Evolutionary conservation across 2,329 filamentous ascomycete genomes (phyloP).

Genomic region (Passalora sequoiae): DNA sequence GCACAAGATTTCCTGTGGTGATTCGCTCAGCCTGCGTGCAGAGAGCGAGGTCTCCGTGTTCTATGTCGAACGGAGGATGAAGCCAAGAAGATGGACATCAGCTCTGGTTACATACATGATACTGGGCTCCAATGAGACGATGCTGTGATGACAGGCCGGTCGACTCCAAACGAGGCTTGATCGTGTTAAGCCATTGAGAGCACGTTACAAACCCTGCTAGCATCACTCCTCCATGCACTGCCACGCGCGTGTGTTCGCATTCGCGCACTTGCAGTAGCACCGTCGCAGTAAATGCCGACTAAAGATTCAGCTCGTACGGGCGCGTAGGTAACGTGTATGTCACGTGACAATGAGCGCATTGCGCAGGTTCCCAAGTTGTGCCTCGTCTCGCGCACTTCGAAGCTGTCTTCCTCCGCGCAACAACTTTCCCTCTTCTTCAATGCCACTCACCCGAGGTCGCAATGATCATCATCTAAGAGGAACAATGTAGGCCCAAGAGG

Average conservation of each 20-base stretch:
- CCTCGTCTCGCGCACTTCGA: not conserved
- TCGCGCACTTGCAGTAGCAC: not conserved
- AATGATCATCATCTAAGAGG: constrained; percentile 1
- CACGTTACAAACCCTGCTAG: not conserved
- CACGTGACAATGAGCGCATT: not conserved
- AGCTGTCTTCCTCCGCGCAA: not conserved
- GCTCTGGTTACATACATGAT: no score
- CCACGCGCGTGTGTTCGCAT: not conserved
- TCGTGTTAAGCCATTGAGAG: not conserved
- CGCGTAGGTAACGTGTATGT: not conserved
- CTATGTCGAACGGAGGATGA: no score
- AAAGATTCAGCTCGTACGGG: not conserved
- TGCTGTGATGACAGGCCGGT: no score
- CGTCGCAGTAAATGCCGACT: not conserved
- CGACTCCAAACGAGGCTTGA: not conserved
- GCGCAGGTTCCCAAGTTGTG: not conserved
- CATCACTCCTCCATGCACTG: not conserved
- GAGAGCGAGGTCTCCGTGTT: no score
- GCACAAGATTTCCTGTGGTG: no score
- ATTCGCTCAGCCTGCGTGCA: no score
- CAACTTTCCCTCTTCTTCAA: constrained; percentile 3
- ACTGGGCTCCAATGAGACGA: no score
- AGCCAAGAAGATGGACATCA: no score
- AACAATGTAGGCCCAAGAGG: not conserved
- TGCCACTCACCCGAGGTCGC: constrained; percentile 11